Evolutionary conservation across 495 filamentous ascomycete species (phyloP), one percentile per base, ranked within the genome.

Genomic region (Hypoxylon subgilvum): DNA sequence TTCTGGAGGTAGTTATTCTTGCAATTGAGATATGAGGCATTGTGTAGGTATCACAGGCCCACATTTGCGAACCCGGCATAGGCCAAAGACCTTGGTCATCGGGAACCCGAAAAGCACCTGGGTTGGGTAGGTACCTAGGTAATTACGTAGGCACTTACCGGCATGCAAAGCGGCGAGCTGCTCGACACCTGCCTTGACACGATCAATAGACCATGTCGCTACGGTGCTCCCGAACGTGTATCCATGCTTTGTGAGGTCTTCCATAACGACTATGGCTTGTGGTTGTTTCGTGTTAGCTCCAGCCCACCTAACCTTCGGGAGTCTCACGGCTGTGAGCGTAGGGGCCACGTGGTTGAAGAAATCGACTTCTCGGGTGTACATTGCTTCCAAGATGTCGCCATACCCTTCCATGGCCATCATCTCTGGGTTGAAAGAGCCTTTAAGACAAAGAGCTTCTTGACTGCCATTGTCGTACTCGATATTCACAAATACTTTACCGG

Each of bases 121-220:
- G n/a, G n/a, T n/a, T n/a, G n/a, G n/a, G n/a, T n/a, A n/a, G n/a
- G n/a, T n/a, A n/a, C n/a, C n/a, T n/a, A n/a, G n/a, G n/a, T n/a
- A n/a, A n/a, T n/a, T n/a, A n/a, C n/a, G n/a, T n/a, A n/a, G n/a
- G n/a, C n/a, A n/a, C n/a, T n/a, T n/a, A n/a, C 45, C 46, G 2
- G 67, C 60, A 27, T 69, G 67, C 8, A 69, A 43, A 13, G 50
- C 52, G 8, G 67, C 67, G 3, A 69, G 51, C 47, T 69, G 67
- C 38, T 67, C 52, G 34, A 67, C 64, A 6, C 60, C 67, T 10
- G 62, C 49, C 25, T 59, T 18, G 25, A 69, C 67, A 5, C 43
- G 51, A 1, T 45, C 47, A 16, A 64, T 42, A 0, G 67, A 50
- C 50, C 66, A 69, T 10, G 3, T 60, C 42, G 7, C 55, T 43